These are phyloP conservation scores for Posidonia australis DNA, from an alignment of 106 monocot species.

Conservation along the genomic window DNA sequence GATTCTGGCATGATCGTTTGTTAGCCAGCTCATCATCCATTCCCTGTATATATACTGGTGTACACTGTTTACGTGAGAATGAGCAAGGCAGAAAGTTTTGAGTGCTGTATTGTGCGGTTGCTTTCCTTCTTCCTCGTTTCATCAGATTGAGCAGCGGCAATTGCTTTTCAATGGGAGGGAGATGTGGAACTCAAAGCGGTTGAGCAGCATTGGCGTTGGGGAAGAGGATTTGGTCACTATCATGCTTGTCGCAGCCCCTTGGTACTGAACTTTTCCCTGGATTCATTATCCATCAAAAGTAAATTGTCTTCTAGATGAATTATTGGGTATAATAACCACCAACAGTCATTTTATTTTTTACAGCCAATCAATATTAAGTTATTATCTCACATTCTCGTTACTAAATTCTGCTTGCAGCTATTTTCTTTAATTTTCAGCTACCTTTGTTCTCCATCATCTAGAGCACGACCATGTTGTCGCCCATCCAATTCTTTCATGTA, in stretches of 20 bases:
- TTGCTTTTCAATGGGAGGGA: constrained; percentile 24
- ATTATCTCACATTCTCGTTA: background rate
- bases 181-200: constrained; percentile 15
- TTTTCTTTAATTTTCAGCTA: constrained; percentile 11
- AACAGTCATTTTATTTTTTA: background rate
- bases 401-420: background rate
- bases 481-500: constrained; percentile 96
- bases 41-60: no score
- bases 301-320: constrained; percentile 77
- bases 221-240: constrained; percentile 85
- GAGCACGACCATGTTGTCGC: constrained; percentile 96
- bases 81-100: no score
- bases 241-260: constrained; percentile 3
- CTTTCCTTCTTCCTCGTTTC: no score
- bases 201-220: constrained; percentile 47
- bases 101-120: no score
- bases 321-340: constrained; percentile 45
- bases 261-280: constrained; percentile 18
- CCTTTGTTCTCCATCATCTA: constrained; percentile 94
- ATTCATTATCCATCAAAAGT: constrained; percentile 79
- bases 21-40: no score
- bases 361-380: background rate
- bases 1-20: no score
- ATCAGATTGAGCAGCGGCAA: constrained; percentile 47
- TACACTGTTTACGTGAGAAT: no score